Base-by-base conservation (phyloP, 2,329 filamentous ascomycete genomes). In the Xylariaceae sp. region DNA sequence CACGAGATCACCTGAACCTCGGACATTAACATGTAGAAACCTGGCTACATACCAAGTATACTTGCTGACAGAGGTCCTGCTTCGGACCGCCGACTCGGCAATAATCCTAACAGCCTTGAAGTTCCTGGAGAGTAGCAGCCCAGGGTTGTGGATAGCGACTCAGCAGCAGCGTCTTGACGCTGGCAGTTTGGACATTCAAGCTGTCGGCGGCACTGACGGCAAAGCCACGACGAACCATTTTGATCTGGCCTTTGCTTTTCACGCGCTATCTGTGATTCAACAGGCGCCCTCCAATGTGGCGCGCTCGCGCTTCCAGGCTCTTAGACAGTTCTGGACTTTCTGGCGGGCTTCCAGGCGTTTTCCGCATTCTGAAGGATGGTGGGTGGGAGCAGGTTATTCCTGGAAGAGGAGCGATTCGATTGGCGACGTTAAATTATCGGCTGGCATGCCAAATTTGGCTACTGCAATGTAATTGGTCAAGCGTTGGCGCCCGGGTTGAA, bases 401-500 rank as follows among this genome's bases (percentile, higher is more conserved):
- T 26, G 22, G 22, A 6, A 26, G 22, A 26, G 22, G 22, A 7
- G 30, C 30, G 4, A 4, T 13, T 41, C 34, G 43, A 48, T 46
- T 41, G 37, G 38, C 41, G 38, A 41, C 35, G 38, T 39, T 35
- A 47, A 39, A 47, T 40, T 38, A 41, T 42, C 44, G 38, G 47
- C 44, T 38, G 39, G 28, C 42, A 41, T 45, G 34, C 43, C 30
- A 32, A 38, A 50, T 50, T 41, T 45, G 41, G 38, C 31, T 31
- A 35, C 35, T 33, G 42, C 24, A 28, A 19, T 31, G 35, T 49
- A 47, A 51, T 51, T 51, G 41, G 49, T 41, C 44, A 34, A 45
- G 16, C 17, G 38, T 52, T 52, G 38, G 50, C 50, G 50, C 50
- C 50, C 46, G 44, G 35, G 41, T 43, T 49, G 44, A 42, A 44